Base-by-base conservation (phyloP, 768 basidiomycete genomes). In the Tylopilus plumbeoviolaceoides region DNA sequence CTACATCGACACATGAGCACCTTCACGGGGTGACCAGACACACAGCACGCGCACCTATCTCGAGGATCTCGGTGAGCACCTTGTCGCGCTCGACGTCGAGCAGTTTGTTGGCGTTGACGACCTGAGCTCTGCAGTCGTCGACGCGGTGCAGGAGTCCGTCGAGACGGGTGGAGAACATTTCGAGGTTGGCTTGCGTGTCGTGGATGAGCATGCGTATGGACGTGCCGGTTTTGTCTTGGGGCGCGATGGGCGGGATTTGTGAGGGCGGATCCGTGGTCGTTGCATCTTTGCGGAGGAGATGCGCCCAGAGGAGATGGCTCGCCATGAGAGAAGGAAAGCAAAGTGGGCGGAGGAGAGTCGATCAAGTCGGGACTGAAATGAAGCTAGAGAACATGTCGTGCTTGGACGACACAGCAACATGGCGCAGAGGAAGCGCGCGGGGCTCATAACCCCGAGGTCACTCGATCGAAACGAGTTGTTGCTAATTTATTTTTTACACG, bases 191-290 rank as follows among this genome's bases (percentile, higher is more conserved):
- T 51, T 88, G 85, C 1, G 85, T 88, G 63, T 89, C 88, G 57
- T 89, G 81, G 20, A 90, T 70, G 12, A 89, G 75, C 58, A 89
- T 77, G 38, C 87, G 80, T 71, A 84, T 84, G 7, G 87, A 85
- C 4, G 86, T 85, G 12, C 78, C 80, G 10, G 79, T 78, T 59
- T 79, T 87, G 70, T 89, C 87, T 27, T 79, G 59, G 5, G 50
- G 43, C 15, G 50, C 43, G 43, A 51, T 51, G 27, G 43, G 43
- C 27, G 36, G 44, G 20, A 51, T 51, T 31, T 30, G 43, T 0
- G 27, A 38, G 23, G 50, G 36, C 27, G 28, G 1, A 42, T 51
- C 43, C 23, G 49, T 44, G 18, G 28, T 15, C 14, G 50, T 17
- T 7, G 35, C 50, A 44, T 51, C 44, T n/a, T 51, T 51, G 35